Base-by-base conservation (phyloP, 176 grass and related monocot genomes). In the Elaeis guineensis region DNA sequence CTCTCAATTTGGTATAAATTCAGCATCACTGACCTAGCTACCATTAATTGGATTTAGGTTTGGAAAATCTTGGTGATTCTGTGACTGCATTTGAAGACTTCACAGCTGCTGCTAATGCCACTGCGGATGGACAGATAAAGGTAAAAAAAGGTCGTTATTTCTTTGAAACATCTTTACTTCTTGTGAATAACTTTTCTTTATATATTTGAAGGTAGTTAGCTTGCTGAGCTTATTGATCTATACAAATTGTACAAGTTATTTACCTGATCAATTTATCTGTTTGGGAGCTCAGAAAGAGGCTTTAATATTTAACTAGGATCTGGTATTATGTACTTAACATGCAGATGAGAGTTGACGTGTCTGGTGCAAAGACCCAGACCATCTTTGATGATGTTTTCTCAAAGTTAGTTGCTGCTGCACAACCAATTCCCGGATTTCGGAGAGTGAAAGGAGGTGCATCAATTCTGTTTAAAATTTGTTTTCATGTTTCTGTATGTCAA, bases 391-490 rank as follows among this genome's bases (percentile, higher is more conserved):
- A 65, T 66, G 81, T 78, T 59, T 89, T 89, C 18, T 76, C 28
- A 21, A 82, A 82, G 67, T 70, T 57, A 58, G 51, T 79, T 76
- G 75, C 75, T 2, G 78, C 75, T 6, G 86, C 86, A 23, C 86
- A 85, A 26, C 86, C 86, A 69, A 76, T 89, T 79, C 86, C 81
- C 54, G 86, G 86, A 58, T 89, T 89, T 61, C 86, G 78, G 55
- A 52, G 67, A 58, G 50, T 82, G 81, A 85, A 85, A 76, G 86
- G 86, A 76, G 86, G 86, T 81, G 4, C 24, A 25, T 5, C 55
- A 44, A 44, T 44, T 44, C 9, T 44, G 11, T 44, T 12, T 44
- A 44, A 1, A 44, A 44, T 44, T 12, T 44, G 7, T 44, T 44
- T 11, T 14, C 35, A 44, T 44, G 9, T 2, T 44, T 44, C 35